Base-by-base conservation (phyloP, 148 eudicot species). In the Pouteria glomerata region DNA sequence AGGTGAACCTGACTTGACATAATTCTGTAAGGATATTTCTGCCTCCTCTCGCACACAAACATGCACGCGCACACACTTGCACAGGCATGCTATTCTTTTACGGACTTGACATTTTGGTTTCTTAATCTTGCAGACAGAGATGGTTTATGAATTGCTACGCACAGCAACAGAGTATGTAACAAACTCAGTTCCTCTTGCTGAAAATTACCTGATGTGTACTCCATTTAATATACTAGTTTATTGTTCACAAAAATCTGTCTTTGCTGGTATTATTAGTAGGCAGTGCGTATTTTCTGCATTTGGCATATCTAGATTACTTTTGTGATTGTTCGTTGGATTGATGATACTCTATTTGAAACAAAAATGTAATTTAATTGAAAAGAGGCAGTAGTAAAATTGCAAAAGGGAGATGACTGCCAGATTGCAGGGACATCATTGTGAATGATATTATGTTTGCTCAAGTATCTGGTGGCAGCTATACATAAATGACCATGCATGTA, bases 121-220 rank as follows among this genome's bases (percentile, higher is more conserved):
- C 51, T 80, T 56, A 58, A 73, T 81, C 63, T 69, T 81, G 72
- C 97, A 95, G 98, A 95, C 98, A 63, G 97, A 86, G 77, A 95
- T 95, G 98, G 98, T 95, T 59, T 95, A 95, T 79, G 98, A 95
- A 77, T 85, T 95, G 77, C 83, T 95, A 64, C 96, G 98, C 66
- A 95, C 98, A 63, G 89, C 98, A 57, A 95, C 98, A 77, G 98
- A 95, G 98, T 95, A 95, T 57, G 93, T 75, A 56, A 81, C 68
- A 7, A 42, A 30, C 58, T 69, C 57, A 0, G 7, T 56, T 23
- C 55, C 39, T 65, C 33, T 12, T 51, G 19, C 61, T 39, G 50
- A n/a, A n/a, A 8, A 26, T 57, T 57, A 39, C n/a, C 7, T 39
- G 31, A 1, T 14, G 15, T 29, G 2, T 33, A 31, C 3, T n/a